Percentiles rank a stretch among this genome's conserved stretches.
Conservation (phyloP, 2,329 filamentous ascomycete species). For the Fusarium albidum region DNA sequence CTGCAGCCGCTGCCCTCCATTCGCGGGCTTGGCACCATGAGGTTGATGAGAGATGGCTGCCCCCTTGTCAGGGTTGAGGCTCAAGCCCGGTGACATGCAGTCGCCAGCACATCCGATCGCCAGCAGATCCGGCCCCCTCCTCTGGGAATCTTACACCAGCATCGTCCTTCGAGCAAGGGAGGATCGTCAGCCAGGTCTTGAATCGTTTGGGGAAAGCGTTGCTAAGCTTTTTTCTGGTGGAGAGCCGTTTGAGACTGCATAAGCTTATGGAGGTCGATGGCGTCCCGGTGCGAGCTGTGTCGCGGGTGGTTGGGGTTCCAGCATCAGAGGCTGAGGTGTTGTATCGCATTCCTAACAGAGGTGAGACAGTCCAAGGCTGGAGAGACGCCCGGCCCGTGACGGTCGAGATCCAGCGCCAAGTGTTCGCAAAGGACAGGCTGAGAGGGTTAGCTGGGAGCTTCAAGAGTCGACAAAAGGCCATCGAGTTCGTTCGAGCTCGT, state of each 20-base stretch:
- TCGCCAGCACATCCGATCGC: not conserved
- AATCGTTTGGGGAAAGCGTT: constrained; percentile 6
- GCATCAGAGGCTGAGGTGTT: not conserved
- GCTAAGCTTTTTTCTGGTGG: constrained; percentile 36
- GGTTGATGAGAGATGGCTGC: not conserved
- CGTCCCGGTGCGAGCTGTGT: constrained; percentile 9
- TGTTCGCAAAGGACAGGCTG: too few relatives aligned
- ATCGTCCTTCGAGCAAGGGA: not conserved
- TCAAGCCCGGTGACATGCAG: not conserved
- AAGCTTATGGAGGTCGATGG: constrained; percentile 12
- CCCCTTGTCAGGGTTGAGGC: not conserved
- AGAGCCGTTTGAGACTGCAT: constrained; percentile 29
- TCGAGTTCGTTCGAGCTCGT: too few relatives aligned
- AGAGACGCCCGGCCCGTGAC: too few relatives aligned
- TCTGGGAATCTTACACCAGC: not conserved
- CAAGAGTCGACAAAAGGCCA: too few relatives aligned
- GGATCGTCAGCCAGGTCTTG: constrained; percentile 1
- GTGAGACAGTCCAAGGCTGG: too few relatives aligned
- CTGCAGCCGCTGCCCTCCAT: not conserved
- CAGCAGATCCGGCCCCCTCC: not conserved
- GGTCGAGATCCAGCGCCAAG: too few relatives aligned
- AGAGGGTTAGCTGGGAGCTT: too few relatives aligned
- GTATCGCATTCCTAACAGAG: not conserved
- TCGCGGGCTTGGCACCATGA: constrained; percentile 15
- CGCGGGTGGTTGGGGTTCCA: not conserved